Evolutionary conservation across 192 early-diverging fungal genomes (phyloP), one percentile per base, ranked within the genome.

Genomic region (Diversispora epigaea): DNA sequence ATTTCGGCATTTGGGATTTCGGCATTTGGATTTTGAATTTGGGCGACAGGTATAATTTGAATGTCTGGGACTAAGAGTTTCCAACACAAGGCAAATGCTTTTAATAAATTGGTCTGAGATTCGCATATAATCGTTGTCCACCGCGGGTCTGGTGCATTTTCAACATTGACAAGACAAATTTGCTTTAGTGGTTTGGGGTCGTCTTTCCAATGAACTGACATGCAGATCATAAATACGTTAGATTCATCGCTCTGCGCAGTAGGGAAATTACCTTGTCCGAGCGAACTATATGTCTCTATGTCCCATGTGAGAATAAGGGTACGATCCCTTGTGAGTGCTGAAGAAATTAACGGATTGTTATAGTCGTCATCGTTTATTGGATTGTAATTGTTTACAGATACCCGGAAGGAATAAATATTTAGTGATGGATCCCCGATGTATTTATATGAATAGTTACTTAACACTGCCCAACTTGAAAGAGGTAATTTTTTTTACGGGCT

Each of bases 181-280:
- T 62, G 60, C 7, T 0, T 52, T 8, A 52, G 8, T 52, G 50
- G 4, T 0, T 52, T 3, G 50, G 50, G 4, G 8, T 52, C 50
- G 17, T 52, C 65, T 67, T 67, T 67, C 45, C 65, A 67, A 67
- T 67, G 45, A 6, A 67, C 25, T 7, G 52, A 40, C 45, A 68
- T 68, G 10, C 65, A 46, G 2, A 68, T 68, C 65, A 68, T 68
- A 45, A 68, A 68, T 21, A 68, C 45, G 1, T 41, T 39, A 61
- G 0, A 1, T 41, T 61, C 32, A 0, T 52, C 2, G 17, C 8
- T 52, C 8, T 52, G 4, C 8, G 50, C 50, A 4, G 0, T 4
- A 52, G 50, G 50, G 3, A 52, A 8, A 4, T 52, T 8, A 4
- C 50, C 50, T 8, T 8, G 4, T 52, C 4, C 4, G 8, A 8